phyloP scores from a whole-genome alignment of 2,329 filamentous ascomycete species.

The Epichloe sp. region DNA sequence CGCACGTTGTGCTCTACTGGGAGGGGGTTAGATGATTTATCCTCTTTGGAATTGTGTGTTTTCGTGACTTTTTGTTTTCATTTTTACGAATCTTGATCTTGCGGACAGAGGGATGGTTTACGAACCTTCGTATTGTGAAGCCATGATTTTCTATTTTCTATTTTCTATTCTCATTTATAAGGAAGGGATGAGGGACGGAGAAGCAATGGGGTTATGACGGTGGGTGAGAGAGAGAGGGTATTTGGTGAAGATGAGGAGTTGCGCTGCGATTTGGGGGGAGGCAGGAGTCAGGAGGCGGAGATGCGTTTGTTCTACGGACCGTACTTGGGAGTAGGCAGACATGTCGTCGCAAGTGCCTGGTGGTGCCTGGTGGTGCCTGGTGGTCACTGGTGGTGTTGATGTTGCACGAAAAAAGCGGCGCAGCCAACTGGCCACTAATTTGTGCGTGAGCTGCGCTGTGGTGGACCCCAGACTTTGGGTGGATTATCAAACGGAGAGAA shows the following conservation, averaged over 20 bases:
- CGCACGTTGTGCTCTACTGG: constrained; percentile 54
- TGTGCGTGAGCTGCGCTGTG: neutral
- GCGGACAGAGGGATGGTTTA: neutral
- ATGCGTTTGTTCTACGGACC: too few species aligned
- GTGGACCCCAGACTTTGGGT: too few species aligned
- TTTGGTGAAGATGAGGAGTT: neutral
- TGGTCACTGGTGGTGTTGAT: neutral
- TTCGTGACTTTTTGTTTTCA: neutral
- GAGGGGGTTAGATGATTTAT: neutral
- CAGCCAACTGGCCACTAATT: too few species aligned
- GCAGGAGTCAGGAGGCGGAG: too few species aligned
- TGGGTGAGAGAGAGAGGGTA: neutral
- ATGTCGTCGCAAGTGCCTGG: neutral
- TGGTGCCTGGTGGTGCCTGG: neutral
- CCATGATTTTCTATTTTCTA: constrained; percentile 18
- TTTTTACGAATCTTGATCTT: neutral
- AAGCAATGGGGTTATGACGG: neutral
- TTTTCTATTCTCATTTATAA: neutral
- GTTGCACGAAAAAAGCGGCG: too few species aligned
- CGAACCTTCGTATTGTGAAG: constrained; percentile 42
- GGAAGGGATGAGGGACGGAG: neutral
- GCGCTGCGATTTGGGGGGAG: neutral
- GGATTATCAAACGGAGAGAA: too few species aligned
- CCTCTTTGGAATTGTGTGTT: too few species aligned
- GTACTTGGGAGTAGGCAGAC: neutral